Evolutionary conservation across 164 flowering plant genomes (phyloP).

Genomic region (Aristolochia californica): DNA sequence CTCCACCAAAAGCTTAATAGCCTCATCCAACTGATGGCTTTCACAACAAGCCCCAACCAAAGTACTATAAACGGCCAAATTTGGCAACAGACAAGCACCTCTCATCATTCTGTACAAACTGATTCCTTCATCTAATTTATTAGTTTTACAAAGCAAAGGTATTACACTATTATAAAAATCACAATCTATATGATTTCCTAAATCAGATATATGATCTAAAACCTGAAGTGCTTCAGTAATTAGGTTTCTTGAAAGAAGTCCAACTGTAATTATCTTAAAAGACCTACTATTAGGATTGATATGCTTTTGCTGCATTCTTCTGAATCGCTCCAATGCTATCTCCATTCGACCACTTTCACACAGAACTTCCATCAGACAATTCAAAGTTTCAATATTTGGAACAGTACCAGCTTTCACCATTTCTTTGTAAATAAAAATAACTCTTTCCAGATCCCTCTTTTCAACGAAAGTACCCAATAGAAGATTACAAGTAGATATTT

Average conservation of each 20-base stretch:
- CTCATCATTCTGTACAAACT: conserved; percentile 41
- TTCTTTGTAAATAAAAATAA: conserved; percentile 61
- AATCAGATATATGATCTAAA: conserved; percentile 36
- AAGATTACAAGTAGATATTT: conserved; percentile 5
- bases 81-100: conserved; percentile 29
- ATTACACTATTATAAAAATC: conserved; percentile 29
- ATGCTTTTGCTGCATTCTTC: conserved; percentile 51
- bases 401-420: conserved; percentile 42
- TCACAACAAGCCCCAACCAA: conserved; percentile 20
- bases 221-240: conserved; percentile 34
- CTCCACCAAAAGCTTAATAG: conserved; percentile 14
- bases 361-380: conserved; percentile 37
- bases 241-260: conserved; percentile 24
- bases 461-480: conserved; percentile 39
- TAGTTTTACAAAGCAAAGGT: conserved; percentile 36
- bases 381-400: conserved; percentile 30
- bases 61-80: conserved; percentile 17
- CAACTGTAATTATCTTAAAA: conserved; percentile 38
- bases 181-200: conserved; percentile 19
- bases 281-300: conserved; percentile 59
- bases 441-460: conserved; percentile 32
- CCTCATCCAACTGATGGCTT: conserved; percentile 21
- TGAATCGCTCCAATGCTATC: conserved; percentile 47
- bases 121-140: conserved; percentile 29
- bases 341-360: conserved; percentile 27